These are phyloP conservation scores for Bidens hawaiensis DNA, from an alignment of 140 eudicot genomes.

Conservation along the genomic window DNA sequence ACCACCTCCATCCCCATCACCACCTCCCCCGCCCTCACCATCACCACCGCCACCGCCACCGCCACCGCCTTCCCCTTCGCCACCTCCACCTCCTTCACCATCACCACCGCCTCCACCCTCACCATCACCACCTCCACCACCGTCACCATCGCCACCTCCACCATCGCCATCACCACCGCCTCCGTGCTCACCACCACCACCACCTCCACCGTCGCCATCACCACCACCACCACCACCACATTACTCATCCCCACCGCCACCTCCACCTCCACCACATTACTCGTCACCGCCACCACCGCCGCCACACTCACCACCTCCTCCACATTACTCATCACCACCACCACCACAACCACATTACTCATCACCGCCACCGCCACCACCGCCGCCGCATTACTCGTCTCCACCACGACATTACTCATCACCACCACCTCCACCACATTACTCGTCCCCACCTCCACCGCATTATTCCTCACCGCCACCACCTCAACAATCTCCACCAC, in stretches of 20 bases:
- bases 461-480: slow-evolving; percentile 35
- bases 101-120: background rate
- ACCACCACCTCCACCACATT: slow-evolving; percentile 38
- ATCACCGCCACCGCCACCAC: background rate
- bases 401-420: slow-evolving; percentile 21
- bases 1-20: background rate
- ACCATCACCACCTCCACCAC: background rate
- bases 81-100: background rate
- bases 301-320: background rate
- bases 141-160: background rate
- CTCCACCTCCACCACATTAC: slow-evolving; percentile 1
- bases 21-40: background rate
- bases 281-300: slow-evolving; percentile 6
- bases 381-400: slow-evolving; percentile 10
- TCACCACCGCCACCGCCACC: background rate
- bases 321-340: background rate
- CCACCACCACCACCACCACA: background rate
- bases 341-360: background rate
- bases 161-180: slow-evolving; percentile 12
- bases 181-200: background rate
- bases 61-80: background rate
- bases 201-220: background rate
- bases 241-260: background rate
- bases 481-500: slow-evolving; percentile 24
- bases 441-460: slow-evolving; percentile 21